phyloP scores from a whole-genome alignment of 345 rosid species.

The Sapria himalayana region DNA sequence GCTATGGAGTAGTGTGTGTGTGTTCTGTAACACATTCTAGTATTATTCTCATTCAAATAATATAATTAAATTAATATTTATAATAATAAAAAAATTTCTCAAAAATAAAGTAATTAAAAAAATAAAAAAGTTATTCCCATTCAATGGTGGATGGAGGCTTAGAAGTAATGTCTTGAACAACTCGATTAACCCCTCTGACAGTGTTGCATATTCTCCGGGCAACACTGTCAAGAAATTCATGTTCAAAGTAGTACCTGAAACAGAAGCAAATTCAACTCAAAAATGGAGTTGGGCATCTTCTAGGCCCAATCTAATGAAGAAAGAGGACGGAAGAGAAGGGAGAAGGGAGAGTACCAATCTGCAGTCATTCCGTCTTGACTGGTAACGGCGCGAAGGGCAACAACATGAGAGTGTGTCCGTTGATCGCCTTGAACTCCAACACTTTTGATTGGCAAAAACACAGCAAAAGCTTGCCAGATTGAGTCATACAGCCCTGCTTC shows the following conservation, averaged over 20 bases:
- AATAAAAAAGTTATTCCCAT: slow-evolving; percentile 97
- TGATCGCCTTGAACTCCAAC: slow-evolving; percentile 99
- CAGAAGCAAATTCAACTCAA: slow-evolving; percentile 6
- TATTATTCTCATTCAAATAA: no score
- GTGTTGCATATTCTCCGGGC: slow-evolving; percentile 74
- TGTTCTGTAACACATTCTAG: no score
- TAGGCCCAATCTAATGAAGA: neutral
- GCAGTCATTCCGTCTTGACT: slow-evolving; percentile 99
- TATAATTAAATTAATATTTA: no score
- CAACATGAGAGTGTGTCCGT: slow-evolving; percentile 96
- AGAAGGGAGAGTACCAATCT: slow-evolving; percentile 36
- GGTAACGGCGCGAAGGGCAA: slow-evolving; percentile 95
- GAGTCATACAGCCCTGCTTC: slow-evolving; percentile 84
- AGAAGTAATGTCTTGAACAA: slow-evolving; percentile 89
- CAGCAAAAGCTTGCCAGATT: slow-evolving; percentile 99
- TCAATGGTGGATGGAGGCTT: slow-evolving; percentile 98
- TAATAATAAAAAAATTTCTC: no score
- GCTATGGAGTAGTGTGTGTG: no score
- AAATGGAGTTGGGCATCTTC: no score
- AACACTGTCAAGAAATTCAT: slow-evolving; percentile 73
- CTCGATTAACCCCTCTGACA: slow-evolving; percentile 90
- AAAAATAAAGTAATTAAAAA: no score
- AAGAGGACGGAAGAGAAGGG: neutral
- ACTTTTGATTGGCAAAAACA: slow-evolving; percentile 79
- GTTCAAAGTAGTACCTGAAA: slow-evolving; percentile 84